phyloP scores from a whole-genome alignment of 768 basidiomycete genomes.

The Cyathus striatus region DNA sequence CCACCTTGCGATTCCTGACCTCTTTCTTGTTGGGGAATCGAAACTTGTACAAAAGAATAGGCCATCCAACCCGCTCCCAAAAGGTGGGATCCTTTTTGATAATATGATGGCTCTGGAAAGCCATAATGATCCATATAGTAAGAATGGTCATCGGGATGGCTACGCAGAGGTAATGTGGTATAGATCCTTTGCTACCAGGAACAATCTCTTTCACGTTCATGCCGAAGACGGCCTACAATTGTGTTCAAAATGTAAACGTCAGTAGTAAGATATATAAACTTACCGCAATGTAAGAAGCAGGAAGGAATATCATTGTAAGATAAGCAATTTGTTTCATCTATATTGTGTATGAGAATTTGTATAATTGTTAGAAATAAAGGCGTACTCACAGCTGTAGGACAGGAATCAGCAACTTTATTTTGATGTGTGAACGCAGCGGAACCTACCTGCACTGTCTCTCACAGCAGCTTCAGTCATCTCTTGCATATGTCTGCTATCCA shows the following conservation, averaged over 20 bases:
- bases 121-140: neutral
- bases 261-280: neutral
- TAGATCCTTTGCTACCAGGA: neutral
- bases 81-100: neutral
- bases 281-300: neutral
- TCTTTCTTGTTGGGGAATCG: too few relatives aligned
- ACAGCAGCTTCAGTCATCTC: slow-evolving; percentile 47
- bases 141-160: neutral
- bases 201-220: neutral
- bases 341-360: too few relatives aligned
- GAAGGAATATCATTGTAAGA: neutral
- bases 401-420: too few relatives aligned
- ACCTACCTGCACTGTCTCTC: slow-evolving; percentile 41
- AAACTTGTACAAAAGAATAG: too few relatives aligned
- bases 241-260: neutral
- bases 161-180: neutral
- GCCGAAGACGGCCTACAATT: neutral
- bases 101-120: neutral
- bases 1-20: too few relatives aligned
- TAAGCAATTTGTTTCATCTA: neutral
- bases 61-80: neutral
- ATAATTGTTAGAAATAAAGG: neutral
- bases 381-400: neutral
- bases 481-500: slow-evolving; percentile 48
- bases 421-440: slow-evolving; percentile 4